These are phyloP conservation scores for Raphidocelis subcapitata DNA, from an alignment of 139 green algal species.

Conservation along the genomic window DNA sequence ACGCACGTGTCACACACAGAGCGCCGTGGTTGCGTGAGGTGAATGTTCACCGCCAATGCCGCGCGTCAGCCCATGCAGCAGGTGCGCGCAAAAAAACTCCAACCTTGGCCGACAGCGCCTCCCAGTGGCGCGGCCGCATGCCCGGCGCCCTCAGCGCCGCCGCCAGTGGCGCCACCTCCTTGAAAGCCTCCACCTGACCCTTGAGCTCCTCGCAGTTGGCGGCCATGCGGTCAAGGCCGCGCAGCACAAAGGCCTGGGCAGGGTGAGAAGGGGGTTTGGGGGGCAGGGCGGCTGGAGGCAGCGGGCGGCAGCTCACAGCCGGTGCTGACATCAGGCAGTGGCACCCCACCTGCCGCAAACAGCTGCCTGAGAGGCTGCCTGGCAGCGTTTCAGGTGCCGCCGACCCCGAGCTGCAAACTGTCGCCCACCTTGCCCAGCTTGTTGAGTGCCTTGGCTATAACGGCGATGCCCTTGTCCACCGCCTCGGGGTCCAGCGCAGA, in stretches of 20 bases:
- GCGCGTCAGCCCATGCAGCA: too few relatives aligned
- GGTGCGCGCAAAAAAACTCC: conserved; percentile 44
- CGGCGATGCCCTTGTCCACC: conserved; percentile 63
- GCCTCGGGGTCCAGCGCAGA: conserved; percentile 59
- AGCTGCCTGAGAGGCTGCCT: too few relatives aligned
- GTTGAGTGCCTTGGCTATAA: conserved; percentile 62
- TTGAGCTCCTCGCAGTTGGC: conserved; percentile 63
- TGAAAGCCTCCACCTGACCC: conserved; percentile 73
- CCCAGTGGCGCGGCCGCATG: conserved; percentile 80
- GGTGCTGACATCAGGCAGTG: too few relatives aligned
- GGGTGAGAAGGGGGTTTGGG: too few relatives aligned
- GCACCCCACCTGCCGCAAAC: too few relatives aligned
- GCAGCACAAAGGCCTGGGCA: conserved; percentile 46
- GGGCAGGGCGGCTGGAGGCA: too few relatives aligned
- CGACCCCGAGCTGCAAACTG: too few relatives aligned
- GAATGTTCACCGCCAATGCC: too few relatives aligned
- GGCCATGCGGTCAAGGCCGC: conserved; percentile 46
- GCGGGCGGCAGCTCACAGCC: too few relatives aligned
- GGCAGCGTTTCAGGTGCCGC: too few relatives aligned
- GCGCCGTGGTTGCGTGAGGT: too few relatives aligned
- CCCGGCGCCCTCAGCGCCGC: conserved; percentile 68
- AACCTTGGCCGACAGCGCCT: conserved; percentile 52
- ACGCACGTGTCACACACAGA: too few relatives aligned
- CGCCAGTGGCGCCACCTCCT: conserved; percentile 67
- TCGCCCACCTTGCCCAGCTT: conserved; percentile 42